phyloP scores from a whole-genome alignment of 1,284 basidiomycete species.

The Erythrobasidium hasegawianum region DNA sequence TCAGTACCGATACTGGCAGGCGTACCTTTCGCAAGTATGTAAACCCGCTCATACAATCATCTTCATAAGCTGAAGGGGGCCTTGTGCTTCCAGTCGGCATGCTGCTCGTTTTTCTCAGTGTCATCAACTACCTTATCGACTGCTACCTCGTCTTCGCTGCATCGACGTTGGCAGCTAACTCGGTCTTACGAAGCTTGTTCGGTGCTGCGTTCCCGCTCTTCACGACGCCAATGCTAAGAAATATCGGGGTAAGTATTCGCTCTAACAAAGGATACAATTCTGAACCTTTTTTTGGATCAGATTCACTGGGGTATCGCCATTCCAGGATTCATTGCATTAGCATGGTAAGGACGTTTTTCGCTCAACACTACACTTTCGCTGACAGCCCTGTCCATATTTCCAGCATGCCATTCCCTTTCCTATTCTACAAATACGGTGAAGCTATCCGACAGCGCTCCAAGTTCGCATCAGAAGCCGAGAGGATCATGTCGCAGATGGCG shows the following conservation, averaged over 20 bases:
- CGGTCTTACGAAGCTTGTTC: background rate
- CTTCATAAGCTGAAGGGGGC: constrained; percentile 1
- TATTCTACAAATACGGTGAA: constrained; percentile 52
- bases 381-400: no score
- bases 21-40: constrained; percentile 58
- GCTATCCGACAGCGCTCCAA: constrained; percentile 44
- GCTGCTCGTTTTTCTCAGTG: constrained; percentile 58
- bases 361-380: no score
- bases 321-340: constrained; percentile 26
- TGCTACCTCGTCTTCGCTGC: constrained; percentile 2
- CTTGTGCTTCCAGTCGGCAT: constrained; percentile 53
- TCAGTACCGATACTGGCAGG: constrained; percentile 42
- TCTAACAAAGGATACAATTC: background rate
- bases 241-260: background rate
- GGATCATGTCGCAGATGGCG: no score
- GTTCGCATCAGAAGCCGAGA: constrained; percentile 3
- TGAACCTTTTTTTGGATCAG: constrained; percentile 6
- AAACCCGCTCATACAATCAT: background rate
- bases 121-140: constrained; percentile 39
- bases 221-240: constrained; percentile 54
- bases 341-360: no score
- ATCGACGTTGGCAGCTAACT: background rate
- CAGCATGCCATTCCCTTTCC: constrained; percentile 54
- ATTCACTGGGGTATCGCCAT: constrained; percentile 62
- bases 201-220: constrained; percentile 47